Evolutionary conservation across 2,329 filamentous ascomycete species (phyloP).

Genomic region (Scleromitrula shiraiana): DNA sequence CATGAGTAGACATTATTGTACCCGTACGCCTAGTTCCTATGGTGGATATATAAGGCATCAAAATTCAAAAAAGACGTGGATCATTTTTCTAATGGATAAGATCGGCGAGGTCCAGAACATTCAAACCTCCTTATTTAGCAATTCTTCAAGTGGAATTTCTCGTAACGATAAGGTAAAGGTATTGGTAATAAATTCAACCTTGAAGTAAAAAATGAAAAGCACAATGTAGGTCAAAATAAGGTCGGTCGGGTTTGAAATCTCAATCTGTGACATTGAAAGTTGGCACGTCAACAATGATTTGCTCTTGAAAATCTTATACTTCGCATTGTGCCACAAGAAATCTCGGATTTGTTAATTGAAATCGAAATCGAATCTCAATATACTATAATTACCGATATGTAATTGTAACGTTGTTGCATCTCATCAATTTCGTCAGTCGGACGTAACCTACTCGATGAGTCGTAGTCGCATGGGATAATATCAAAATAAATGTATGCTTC

Average conservation of each 20-base stretch:
- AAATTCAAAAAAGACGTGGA: background rate
- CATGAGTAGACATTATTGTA: background rate
- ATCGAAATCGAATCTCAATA: background rate
- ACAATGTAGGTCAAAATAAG: background rate
- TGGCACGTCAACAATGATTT: slow-evolving; percentile 2
- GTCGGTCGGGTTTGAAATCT: background rate
- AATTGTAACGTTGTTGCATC: slow-evolving; percentile 7
- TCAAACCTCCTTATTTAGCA: background rate
- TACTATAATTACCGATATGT: slow-evolving; percentile 2
- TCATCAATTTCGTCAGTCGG: slow-evolving; percentile 1
- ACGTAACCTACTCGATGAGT: background rate
- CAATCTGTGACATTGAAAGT: background rate
- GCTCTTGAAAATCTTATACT: background rate
- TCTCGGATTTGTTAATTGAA: background rate
- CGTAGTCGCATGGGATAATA: background rate
- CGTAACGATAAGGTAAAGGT: background rate
- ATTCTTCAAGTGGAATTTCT: background rate
- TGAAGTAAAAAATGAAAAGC: background rate
- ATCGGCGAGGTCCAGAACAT: slow-evolving; percentile 8
- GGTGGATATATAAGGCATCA: background rate
- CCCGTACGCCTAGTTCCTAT: background rate
- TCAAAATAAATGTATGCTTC: slow-evolving; percentile 3
- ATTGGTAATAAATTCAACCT: background rate
- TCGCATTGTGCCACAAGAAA: background rate
- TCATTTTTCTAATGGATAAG: background rate